Base-by-base conservation (phyloP, 2,329 filamentous ascomycete species). In the Lasiodiplodia sp. region DNA sequence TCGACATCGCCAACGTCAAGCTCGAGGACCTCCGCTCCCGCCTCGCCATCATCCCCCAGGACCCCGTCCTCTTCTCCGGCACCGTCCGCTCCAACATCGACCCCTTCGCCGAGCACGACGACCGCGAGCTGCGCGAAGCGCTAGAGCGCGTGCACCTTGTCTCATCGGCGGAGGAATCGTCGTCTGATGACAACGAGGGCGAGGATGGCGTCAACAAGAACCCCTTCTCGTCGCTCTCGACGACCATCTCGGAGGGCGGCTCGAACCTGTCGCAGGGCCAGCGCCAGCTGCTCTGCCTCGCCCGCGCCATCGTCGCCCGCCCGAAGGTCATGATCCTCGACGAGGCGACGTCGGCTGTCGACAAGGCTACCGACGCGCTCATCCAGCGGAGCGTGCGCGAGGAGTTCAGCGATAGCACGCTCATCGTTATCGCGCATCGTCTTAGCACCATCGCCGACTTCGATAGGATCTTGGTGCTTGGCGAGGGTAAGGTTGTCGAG, bases 281-380 rank as follows among this genome's bases (percentile, higher is more conserved):
- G 62, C 70, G 71, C 21, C 72, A 73, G 57, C 71, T 73, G 14
- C 71, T 74, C 67, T 71, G 71, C 68, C 69, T 74, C 5, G 72
- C 72, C 2, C 71, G 72, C 49, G 72, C 72, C 62, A 71, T 74
- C 49, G 57, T 73, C 14, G 60, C 71, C 7, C 86, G 89, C 0
- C 91, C 92, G 3, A 91, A 91, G 75, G 88, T 95, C 73, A 91
- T 95, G 87, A 88, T 94, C 1, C 85, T 94, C 1, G 92, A 95
- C 76, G 92, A 94, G 80, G 92, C 92, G 0, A 95, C 92, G 0
- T 90, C 87, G 3, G 91, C 92, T 0, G 68, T 75, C 3, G 72
- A 75, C 70, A 69, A 68, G 34, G 70, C 68, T 28, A 75, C 71
- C 14, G 74, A 75, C 38, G 63, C 49, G 21, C 65, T 70, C 62